Evolutionary conservation across 2,329 filamentous ascomycete genomes (phyloP).

Genomic region (Paecilomyces dactylethromorphus): DNA sequence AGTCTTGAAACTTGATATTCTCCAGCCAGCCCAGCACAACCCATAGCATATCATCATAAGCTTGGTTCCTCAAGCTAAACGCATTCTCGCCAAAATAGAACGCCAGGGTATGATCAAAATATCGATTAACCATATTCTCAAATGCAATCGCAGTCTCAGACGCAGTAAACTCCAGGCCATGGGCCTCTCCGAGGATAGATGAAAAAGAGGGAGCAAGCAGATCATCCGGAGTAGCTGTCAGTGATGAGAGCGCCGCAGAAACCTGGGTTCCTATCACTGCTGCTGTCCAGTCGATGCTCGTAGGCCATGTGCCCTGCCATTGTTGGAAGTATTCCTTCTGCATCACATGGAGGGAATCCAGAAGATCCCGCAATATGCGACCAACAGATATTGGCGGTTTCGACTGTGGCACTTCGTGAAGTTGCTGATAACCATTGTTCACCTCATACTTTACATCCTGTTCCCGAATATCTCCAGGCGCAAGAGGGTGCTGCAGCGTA

Average conservation of each 20-base stretch:
- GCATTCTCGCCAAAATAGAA: slow-evolving; percentile 86
- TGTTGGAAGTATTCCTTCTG: slow-evolving; percentile 71
- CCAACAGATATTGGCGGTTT: slow-evolving; percentile 2
- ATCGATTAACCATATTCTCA: slow-evolving; percentile 75
- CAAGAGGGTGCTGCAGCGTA: not conserved
- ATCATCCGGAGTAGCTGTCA: slow-evolving; percentile 52
- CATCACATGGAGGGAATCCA: slow-evolving; percentile 65
- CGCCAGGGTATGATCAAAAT: slow-evolving; percentile 68
- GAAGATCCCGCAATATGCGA: slow-evolving; percentile 35
- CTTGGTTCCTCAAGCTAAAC: slow-evolving; percentile 66
- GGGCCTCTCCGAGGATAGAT: slow-evolving; percentile 4
- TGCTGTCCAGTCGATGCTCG: slow-evolving; percentile 86
- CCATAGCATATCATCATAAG: slow-evolving; percentile 94
- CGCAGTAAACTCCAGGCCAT: slow-evolving; percentile 1
- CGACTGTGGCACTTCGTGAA: not conserved
- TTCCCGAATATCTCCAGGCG: not conserved
- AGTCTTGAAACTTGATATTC: slow-evolving; percentile 65
- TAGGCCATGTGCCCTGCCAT: slow-evolving; percentile 76
- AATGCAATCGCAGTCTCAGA: slow-evolving; percentile 40
- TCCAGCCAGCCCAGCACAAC: slow-evolving; percentile 90
- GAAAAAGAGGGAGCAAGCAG: slow-evolving; percentile 28
- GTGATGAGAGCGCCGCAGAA: slow-evolving; percentile 63
- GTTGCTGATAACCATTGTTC: not conserved
- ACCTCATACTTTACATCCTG: not conserved
- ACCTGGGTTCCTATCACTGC: slow-evolving; percentile 78